phyloP scores from a whole-genome alignment of 164 flowering plant species.

The Berberis thunbergii region DNA sequence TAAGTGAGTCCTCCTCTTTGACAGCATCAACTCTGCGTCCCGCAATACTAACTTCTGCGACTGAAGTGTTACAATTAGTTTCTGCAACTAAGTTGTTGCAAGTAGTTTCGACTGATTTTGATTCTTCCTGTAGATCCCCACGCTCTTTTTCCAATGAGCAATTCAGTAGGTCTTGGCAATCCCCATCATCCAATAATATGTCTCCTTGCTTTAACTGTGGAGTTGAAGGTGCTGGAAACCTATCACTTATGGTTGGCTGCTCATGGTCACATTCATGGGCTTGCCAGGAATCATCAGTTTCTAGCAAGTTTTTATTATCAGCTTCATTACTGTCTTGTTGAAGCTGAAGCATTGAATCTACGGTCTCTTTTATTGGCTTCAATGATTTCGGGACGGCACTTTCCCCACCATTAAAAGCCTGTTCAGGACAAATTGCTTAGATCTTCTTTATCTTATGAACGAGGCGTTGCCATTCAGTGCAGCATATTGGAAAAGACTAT shows the following conservation, averaged over 20 bases:
- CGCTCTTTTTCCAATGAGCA: slow-evolving; percentile 41
- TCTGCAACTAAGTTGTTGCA: slow-evolving; percentile 26
- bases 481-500: background rate
- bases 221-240: slow-evolving; percentile 74
- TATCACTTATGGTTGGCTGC: slow-evolving; percentile 37
- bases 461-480: background rate
- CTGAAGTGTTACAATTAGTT: slow-evolving; percentile 1
- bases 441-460: background rate
- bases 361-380: slow-evolving; percentile 49
- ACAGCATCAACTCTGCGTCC: slow-evolving; percentile 11
- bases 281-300: slow-evolving; percentile 13
- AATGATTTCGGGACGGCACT: slow-evolving; percentile 31
- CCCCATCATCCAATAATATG: slow-evolving; percentile 42
- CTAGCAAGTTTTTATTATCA: slow-evolving; percentile 11
- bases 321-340: slow-evolving; percentile 19
- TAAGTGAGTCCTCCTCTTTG: slow-evolving; percentile 45
- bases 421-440: slow-evolving; percentile 22
- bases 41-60: slow-evolving; percentile 8
- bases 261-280: slow-evolving; percentile 19
- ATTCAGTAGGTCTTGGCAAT: slow-evolving; percentile 46
- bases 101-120: slow-evolving; percentile 85
- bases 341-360: slow-evolving; percentile 43
- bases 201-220: slow-evolving; percentile 63
- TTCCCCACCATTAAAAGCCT: slow-evolving; percentile 70
- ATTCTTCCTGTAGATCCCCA: slow-evolving; percentile 42